These are phyloP conservation scores for Tricholoma sp. DNA, from an alignment of 768 basidiomycete species.

Conservation along the genomic window DNA sequence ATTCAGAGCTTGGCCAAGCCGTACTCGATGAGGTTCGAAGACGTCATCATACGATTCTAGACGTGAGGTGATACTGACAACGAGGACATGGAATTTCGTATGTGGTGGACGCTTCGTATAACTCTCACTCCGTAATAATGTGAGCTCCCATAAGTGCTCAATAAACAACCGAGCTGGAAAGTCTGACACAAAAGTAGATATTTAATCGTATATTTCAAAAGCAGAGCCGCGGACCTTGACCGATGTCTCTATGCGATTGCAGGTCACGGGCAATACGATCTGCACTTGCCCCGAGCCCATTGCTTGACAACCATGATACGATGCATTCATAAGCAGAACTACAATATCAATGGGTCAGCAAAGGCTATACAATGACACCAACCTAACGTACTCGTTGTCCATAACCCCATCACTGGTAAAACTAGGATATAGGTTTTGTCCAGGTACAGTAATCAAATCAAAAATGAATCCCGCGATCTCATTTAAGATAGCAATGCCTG, in stretches of 20 bases:
- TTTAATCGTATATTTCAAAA: background rate
- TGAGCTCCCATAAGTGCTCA: conserved; percentile 42
- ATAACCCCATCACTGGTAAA: conserved; percentile 22
- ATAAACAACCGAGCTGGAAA: conserved; percentile 47
- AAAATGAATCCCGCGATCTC: conserved; percentile 23
- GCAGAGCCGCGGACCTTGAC: conserved; percentile 31
- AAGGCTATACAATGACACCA: background rate
- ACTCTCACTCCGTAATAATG: conserved; percentile 24
- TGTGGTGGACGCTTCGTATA: conserved; percentile 5
- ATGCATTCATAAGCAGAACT: conserved; percentile 38
- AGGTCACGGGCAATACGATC: conserved; percentile 32
- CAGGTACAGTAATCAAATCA: conserved; percentile 23
- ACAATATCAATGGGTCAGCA: conserved; percentile 5
- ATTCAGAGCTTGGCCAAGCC: conserved; percentile 33
- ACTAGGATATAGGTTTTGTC: conserved; percentile 23
- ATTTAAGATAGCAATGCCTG: conserved; percentile 36
- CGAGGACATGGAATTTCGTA: conserved; percentile 22
- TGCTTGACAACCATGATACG: conserved; percentile 34
- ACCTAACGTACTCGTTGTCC: conserved; percentile 9
- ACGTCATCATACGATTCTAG: conserved; percentile 27
- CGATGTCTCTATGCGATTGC: conserved; percentile 39
- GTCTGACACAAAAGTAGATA: conserved; percentile 19
- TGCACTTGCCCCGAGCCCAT: conserved; percentile 23
- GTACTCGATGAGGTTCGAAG: conserved; percentile 28
- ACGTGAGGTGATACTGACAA: conserved; percentile 24